phyloP scores from a whole-genome alignment of 2,329 filamentous ascomycete species.

The Cadophora sp. region DNA sequence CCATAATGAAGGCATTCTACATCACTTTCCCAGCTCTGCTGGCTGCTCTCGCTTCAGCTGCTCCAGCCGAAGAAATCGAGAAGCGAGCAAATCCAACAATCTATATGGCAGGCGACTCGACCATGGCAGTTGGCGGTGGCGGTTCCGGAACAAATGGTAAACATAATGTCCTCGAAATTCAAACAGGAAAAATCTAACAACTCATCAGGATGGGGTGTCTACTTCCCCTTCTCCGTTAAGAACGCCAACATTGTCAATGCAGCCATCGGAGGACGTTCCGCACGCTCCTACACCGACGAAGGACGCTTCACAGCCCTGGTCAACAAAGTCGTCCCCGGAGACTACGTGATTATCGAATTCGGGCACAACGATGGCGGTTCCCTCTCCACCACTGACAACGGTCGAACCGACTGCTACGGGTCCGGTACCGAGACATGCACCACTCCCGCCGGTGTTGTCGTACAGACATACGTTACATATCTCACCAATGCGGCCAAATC shows the following conservation, averaged over 20 bases:
- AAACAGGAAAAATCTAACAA: conserved; percentile 11
- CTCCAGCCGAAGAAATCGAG: conserved; percentile 26
- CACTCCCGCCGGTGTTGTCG: conserved; percentile 56
- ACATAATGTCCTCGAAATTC: conserved; percentile 4
- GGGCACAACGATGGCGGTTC: conserved; percentile 74
- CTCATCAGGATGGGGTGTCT: conserved; percentile 66
- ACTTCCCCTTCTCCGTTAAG: conserved; percentile 58
- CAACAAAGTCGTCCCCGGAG: conserved; percentile 44
- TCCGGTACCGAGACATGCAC: conserved; percentile 53
- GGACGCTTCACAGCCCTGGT: conserved; percentile 66
- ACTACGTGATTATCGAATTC: conserved; percentile 62
- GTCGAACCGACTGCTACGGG: conserved; percentile 61
- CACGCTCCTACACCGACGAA: conserved; percentile 71
- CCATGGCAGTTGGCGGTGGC: conserved; percentile 59
- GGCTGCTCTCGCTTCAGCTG: conserved; percentile 32
- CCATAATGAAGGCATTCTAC: conserved; percentile 31
- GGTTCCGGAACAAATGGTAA: conserved; percentile 51
- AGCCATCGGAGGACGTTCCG: conserved; percentile 70
- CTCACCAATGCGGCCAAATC: conserved; percentile 36
- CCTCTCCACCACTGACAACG: conserved; percentile 60
- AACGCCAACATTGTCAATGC: conserved; percentile 63
- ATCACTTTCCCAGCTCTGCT: conserved; percentile 33
- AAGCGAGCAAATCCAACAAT: conserved; percentile 48
- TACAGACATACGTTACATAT: conserved; percentile 43
- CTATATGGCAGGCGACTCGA: conserved; percentile 66